These are phyloP conservation scores for Acidiella bohemica DNA, from an alignment of 495 filamentous ascomycete species.

Conservation along the genomic window DNA sequence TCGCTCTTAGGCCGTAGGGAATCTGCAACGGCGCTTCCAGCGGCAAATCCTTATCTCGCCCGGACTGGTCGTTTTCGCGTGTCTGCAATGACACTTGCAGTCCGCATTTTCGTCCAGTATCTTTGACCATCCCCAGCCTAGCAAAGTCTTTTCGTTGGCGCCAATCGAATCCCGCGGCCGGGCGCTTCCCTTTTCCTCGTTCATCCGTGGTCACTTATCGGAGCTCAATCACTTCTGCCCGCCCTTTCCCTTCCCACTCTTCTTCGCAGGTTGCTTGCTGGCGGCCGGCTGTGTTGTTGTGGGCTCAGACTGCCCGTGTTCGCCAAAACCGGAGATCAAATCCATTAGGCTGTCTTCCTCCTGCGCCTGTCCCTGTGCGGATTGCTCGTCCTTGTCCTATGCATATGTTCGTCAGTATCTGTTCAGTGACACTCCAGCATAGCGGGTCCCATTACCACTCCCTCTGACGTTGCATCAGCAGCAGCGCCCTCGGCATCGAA, in stretches of 20 bases:
- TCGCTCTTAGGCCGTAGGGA: too few species aligned
- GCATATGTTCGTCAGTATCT: not conserved
- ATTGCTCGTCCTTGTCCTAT: conserved; percentile 12
- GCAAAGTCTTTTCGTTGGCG: too few species aligned
- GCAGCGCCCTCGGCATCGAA: conserved; percentile 50
- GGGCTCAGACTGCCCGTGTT: conserved; percentile 14
- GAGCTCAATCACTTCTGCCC: conserved; percentile 2
- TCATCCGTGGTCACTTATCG: not conserved
- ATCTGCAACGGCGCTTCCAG: too few species aligned
- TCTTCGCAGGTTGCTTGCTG: conserved; percentile 4
- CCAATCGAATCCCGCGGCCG: too few species aligned
- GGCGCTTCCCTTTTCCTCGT: too few species aligned
- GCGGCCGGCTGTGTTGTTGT: conserved; percentile 9
- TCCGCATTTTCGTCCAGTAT: too few species aligned
- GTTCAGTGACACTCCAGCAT: not conserved
- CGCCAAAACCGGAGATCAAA: conserved; percentile 18
- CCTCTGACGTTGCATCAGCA: conserved; percentile 7
- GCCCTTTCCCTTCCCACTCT: conserved; percentile 1
- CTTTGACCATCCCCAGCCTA: too few species aligned
- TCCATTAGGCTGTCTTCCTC: conserved; percentile 20
- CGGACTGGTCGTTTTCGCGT: too few species aligned
- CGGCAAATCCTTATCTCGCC: too few species aligned
- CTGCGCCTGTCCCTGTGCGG: not conserved
- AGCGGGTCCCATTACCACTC: not conserved
- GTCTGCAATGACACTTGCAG: too few species aligned